Evolutionary conservation across 768 basidiomycete genomes (phyloP), one percentile per base, ranked within the genome.

Genomic region (Panaeolus cyanescens): DNA sequence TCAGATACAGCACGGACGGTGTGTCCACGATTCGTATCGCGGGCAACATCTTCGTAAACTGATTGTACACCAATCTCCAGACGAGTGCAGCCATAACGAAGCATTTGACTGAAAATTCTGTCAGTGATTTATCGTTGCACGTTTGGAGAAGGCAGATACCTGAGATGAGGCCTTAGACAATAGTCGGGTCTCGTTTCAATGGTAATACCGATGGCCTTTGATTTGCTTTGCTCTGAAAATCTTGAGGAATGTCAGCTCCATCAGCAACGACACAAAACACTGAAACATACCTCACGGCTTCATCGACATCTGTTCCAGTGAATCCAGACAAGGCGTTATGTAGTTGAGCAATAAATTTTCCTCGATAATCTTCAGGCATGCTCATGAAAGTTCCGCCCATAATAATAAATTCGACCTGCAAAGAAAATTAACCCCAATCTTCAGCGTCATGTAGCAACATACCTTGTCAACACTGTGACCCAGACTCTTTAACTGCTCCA

Each of bases 321-420:
- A 92, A 96, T 0, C 97, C 97, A 15, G 93, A 95, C 5, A 99
- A 79, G 1, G 97, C 96, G 73, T 99, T 99, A 73, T 99, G 97
- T 59, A 99, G 80, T 63, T 98, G 96, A 1, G 96, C 95, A 58
- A 99, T 85, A 66, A 99, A 99, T 65, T 92, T 89, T 62, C 86
- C 88, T 62, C 97, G 86, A 72, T 99, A 99, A 45, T 95, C 93
- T 73, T 99, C 95, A 34, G 96, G 92, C 91, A 98, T 96, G 71
- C 96, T 98, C 95, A 99, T 98, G 75, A 99, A 99, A 10, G 97
- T 99, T 45, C 97, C 97, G 22, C 97, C 97, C 97, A 98, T 98
- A 63, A 96, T 83, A 65, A 97, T 98, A 67, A 89, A 91, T 67
- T 93, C 92, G 31, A 94, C 90, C 92, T 92, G 57, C 19, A 30